A percentile compares a stretch with the other conserved stretches of the same genome.
phyloP scores from a whole-genome alignment of 1,284 basidiomycete genomes.

The Cutaneotrichosporon dermatis region DNA sequence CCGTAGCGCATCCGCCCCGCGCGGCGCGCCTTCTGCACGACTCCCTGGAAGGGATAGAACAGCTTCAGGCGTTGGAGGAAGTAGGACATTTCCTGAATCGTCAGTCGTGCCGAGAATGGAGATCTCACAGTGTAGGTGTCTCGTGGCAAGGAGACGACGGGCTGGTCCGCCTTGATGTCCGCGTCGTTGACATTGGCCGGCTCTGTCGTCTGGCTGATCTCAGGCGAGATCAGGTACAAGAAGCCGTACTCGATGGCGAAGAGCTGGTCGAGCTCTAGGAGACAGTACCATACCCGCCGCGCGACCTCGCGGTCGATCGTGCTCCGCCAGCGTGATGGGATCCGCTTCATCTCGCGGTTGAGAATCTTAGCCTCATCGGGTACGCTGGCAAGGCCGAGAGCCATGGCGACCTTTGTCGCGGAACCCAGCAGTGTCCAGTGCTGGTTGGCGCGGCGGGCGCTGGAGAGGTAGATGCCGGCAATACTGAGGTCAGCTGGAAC shows the following conservation, averaged over 20 bases:
- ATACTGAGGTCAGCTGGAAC: constrained; percentile 13
- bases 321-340: constrained; percentile 20
- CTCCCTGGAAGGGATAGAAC: constrained; percentile 25
- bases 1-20: constrained; percentile 23
- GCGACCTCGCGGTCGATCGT: constrained; percentile 26
- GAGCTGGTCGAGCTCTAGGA: constrained; percentile 28
- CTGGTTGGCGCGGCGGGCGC: constrained; percentile 22
- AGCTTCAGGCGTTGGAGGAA: constrained; percentile 23
- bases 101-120: neutral
- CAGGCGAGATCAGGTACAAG: constrained; percentile 24
- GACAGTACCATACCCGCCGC: constrained; percentile 25
- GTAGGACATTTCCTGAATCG: constrained; percentile 24
- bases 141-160: constrained; percentile 14
- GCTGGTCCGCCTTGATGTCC: constrained; percentile 15
- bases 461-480: constrained; percentile 22
- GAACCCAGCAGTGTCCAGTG: constrained; percentile 28
- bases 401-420: constrained; percentile 25
- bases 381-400: constrained; percentile 15
- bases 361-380: constrained; percentile 16
- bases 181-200: constrained; percentile 28
- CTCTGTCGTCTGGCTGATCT: constrained; percentile 26
- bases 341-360: constrained; percentile 8
- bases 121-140: constrained; percentile 20
- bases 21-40: constrained; percentile 22
- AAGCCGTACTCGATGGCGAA: constrained; percentile 29